These are phyloP conservation scores for Trifolium pratense DNA, from an alignment of 306 rosid species.

Conservation along the genomic window DNA sequence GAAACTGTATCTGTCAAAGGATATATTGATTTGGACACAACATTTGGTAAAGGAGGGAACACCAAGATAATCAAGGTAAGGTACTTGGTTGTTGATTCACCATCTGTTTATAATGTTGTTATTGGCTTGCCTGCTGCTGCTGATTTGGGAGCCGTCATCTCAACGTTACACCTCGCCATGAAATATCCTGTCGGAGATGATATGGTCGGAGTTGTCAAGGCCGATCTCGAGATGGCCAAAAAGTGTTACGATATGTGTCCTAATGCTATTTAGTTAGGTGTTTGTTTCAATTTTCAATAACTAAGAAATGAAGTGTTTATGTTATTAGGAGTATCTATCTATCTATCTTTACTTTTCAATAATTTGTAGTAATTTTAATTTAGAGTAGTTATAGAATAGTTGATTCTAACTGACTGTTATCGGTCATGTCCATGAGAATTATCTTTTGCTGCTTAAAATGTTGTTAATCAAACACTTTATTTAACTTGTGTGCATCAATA, in stretches of 20 bases:
- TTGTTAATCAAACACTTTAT: background rate
- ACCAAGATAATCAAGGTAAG: background rate
- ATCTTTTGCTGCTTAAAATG: background rate
- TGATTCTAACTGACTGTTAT: background rate
- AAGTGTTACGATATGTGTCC: background rate
- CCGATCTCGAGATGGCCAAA: background rate
- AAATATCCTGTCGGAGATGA: background rate
- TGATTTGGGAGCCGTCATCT: background rate
- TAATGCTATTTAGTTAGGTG: background rate
- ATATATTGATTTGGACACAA: background rate
- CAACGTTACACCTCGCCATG: background rate
- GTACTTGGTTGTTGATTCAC: background rate
- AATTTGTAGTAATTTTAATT: too few relatives aligned
- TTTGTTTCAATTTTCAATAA: background rate
- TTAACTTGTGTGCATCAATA: background rate
- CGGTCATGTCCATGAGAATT: background rate
- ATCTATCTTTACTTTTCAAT: too few relatives aligned
- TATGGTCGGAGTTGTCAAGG: slow-evolving; percentile 1
- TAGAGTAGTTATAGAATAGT: too few relatives aligned
- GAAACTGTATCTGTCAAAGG: background rate
- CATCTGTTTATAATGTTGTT: background rate
- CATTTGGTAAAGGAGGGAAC: background rate
- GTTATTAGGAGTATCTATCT: too few relatives aligned
- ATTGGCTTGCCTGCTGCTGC: background rate
- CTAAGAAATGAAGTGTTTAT: background rate